Percentiles rank a stretch among this genome's conserved stretches.
Evolutionary conservation across 805 yeast genomes (phyloP).

Genomic region (Zygoascus bituminiphila): DNA sequence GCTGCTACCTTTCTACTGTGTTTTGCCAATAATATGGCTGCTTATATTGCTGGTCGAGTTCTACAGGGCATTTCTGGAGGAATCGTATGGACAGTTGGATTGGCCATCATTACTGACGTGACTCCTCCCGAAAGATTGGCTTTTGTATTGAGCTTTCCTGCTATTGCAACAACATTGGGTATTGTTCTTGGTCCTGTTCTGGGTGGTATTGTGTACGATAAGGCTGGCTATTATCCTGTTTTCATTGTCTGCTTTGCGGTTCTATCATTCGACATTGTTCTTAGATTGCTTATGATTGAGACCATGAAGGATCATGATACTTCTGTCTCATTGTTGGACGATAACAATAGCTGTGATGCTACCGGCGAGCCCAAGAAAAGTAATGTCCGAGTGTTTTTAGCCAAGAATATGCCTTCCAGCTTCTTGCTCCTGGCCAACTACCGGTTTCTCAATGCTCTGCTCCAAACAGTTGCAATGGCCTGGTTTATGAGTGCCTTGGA

Average conservation of each 20-base stretch:
- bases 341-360: background rate
- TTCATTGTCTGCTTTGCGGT: constrained; percentile 26
- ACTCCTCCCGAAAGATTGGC: constrained; percentile 25
- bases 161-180: constrained; percentile 26
- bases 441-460: constrained; percentile 19
- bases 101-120: constrained; percentile 27
- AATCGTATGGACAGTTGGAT: constrained; percentile 30
- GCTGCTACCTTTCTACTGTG: constrained; percentile 27
- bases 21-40: constrained; percentile 20
- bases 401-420: constrained; percentile 5
- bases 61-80: constrained; percentile 30
- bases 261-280: constrained; percentile 23
- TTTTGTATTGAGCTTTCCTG: constrained; percentile 25
- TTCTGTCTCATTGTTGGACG: background rate
- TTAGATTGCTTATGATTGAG: constrained; percentile 29
- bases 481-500: constrained; percentile 29
- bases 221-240: constrained; percentile 28
- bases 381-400: background rate
- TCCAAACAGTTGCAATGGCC: constrained; percentile 23
- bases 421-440: constrained; percentile 5
- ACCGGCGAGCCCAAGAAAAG: background rate
- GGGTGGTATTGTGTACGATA: constrained; percentile 29
- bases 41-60: constrained; percentile 26
- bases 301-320: constrained; percentile 6
- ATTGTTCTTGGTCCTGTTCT: constrained; percentile 28